These are phyloP conservation scores for Curvularia verruculosa DNA, from an alignment of 2,329 filamentous ascomycete genomes.

Conservation along the genomic window DNA sequence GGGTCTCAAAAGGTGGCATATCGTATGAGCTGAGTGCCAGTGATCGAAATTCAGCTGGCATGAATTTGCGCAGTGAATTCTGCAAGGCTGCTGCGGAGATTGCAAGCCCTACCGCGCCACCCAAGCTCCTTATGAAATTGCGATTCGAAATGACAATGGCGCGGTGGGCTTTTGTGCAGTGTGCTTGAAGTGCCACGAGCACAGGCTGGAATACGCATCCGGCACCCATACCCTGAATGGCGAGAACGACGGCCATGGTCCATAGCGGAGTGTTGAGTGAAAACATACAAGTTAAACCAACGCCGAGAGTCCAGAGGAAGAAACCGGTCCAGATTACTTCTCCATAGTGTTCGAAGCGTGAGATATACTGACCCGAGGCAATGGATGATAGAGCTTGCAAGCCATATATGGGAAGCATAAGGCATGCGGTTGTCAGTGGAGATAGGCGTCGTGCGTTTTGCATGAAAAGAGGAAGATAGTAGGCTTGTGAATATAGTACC, in stretches of 20 bases:
- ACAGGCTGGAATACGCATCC: slow-evolving; percentile 60
- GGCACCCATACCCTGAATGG: slow-evolving; percentile 54
- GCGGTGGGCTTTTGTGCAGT: slow-evolving; percentile 58
- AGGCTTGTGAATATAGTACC: slow-evolving; percentile 65
- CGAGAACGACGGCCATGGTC: slow-evolving; percentile 59
- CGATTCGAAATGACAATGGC: slow-evolving; percentile 67
- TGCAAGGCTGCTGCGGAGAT: slow-evolving; percentile 42
- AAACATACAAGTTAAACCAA: slow-evolving; percentile 61
- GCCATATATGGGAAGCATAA: slow-evolving; percentile 50
- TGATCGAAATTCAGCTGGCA: slow-evolving; percentile 21
- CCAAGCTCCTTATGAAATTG: slow-evolving; percentile 67
- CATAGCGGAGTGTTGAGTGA: slow-evolving; percentile 50
- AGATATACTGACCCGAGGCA: slow-evolving; percentile 64
- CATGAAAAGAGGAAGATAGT: slow-evolving; percentile 67
- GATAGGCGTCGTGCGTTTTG: slow-evolving; percentile 61
- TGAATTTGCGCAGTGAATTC: slow-evolving; percentile 20
- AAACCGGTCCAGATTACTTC: slow-evolving; percentile 53
- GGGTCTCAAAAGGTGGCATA: slow-evolving; percentile 17
- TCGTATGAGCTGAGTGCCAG: slow-evolving; percentile 20
- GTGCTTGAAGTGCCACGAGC: slow-evolving; percentile 55
- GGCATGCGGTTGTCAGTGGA: slow-evolving; percentile 59
- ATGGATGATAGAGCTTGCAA: slow-evolving; percentile 50
- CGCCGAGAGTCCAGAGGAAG: slow-evolving; percentile 58
- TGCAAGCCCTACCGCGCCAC: slow-evolving; percentile 64
- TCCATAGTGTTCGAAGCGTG: slow-evolving; percentile 61